Base-by-base conservation (phyloP, 208 protist species). In the Acanthamoeba royreba region DNA sequence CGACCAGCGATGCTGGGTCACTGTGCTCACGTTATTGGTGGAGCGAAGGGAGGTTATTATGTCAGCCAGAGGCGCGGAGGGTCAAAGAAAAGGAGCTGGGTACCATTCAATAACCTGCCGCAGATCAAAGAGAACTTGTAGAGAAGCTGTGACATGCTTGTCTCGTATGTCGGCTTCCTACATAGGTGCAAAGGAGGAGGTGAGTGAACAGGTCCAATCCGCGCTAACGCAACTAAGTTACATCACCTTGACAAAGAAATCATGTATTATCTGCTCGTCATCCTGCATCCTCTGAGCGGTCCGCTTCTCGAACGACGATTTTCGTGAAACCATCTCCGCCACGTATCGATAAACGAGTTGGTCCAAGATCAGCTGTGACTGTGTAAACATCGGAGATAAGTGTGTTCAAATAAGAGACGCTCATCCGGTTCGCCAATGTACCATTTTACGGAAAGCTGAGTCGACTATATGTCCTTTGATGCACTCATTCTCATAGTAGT, bases 401-500 rank as follows among this genome's bases (percentile, higher is more conserved):
- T 28, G 22, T 17, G 63, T 28, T 8, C 11, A 28, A 8, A 74
- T n/a, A 25, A 8, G 13, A 74, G 13, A 74, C 49, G 19, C 49
- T 25, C 49, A 55, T 19, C 9, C 22, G 40, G 43, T n/a, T 45
- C 4, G 69, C 22, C 28, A 28, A 52, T 38, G 69, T 33, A 85
- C 74, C 38, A 85, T 45, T 49, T 85, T 85, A n/a, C 5, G 45
- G n/a, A 85, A 31, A 7, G 74, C 38, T 7, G 74, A 45, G 4
- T 85, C 74, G 15, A 52, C 45, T 15, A 85, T 85, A 42, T 85
- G 38, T 45, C 74, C 74, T 33, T 85, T 85, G 38, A 85, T 52
- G 61, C 61, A 72, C 38, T 85, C 74, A 31, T 85, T 85, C 7
- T 85, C 74, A 19, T 53, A 85, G 74, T 85, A 85, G 45, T 85